A percentile compares a stretch with the other conserved stretches of the same genome.
Evolutionary conservation across 169 alveolate genomes (phyloP).

Genomic region (Perkinsus chesapeaki): DNA sequence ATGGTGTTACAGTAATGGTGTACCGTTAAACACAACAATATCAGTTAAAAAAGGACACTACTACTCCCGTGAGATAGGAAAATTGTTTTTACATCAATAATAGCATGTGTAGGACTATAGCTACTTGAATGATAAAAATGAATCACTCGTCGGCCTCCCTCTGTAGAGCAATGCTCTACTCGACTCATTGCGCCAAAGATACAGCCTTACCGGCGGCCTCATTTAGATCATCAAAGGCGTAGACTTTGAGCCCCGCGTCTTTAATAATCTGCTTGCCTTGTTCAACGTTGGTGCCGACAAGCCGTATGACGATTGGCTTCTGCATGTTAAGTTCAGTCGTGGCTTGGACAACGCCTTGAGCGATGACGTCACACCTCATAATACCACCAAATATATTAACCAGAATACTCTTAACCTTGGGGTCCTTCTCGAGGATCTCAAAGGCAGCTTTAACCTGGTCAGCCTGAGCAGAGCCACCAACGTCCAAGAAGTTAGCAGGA

Average conservation of each 20-base stretch:
- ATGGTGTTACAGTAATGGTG: too few relatives aligned
- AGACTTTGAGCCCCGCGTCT: constrained; percentile 60
- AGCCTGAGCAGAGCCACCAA: constrained; percentile 89
- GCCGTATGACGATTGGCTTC: constrained; percentile 81
- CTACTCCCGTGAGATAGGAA: too few relatives aligned
- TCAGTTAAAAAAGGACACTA: neutral
- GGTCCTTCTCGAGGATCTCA: constrained; percentile 66
- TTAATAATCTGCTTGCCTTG: constrained; percentile 72
- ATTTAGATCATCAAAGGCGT: constrained; percentile 70
- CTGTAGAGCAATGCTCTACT: neutral
- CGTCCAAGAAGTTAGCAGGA: constrained; percentile 94
- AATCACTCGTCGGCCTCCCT: neutral
- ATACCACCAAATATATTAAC: constrained; percentile 95
- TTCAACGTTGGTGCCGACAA: constrained; percentile 87
- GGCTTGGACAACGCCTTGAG: constrained; percentile 78
- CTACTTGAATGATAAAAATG: neutral
- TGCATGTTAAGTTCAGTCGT: constrained; percentile 50
- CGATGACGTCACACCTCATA: constrained; percentile 83
- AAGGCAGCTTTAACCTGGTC: constrained; percentile 82
- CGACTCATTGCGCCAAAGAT: constrained; percentile 42
- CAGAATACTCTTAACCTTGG: constrained; percentile 76
- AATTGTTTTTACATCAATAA: neutral
- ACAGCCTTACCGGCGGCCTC: constrained; percentile 84
- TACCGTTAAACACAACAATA: too few relatives aligned
- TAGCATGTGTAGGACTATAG: neutral